Evolutionary conservation across 2,329 filamentous ascomycete species (phyloP), one percentile per base, ranked within the genome.

Genomic region (Colletotrichum neosansevieriae): DNA sequence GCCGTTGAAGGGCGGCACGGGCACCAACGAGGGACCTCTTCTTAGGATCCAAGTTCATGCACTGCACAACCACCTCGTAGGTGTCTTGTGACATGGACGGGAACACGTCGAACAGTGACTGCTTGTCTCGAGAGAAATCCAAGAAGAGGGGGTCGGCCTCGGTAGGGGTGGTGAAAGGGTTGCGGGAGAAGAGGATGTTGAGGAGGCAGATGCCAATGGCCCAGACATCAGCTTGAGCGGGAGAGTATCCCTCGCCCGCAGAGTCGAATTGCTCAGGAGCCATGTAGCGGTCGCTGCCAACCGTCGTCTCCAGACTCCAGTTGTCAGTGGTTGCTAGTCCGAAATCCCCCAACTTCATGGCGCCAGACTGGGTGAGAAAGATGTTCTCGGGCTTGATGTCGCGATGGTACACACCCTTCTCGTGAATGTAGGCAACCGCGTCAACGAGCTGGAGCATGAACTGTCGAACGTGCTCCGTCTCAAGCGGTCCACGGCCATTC

Each of bases 381-480:
- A 99, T 97, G 85, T 99, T 99, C 86, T 99, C 96, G 0, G 96
- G 96, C 84, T 99, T 99, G 88, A 99, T 98, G 80, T 99, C 96
- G 70, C 96, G 93, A 78, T 99, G 96, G 79, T 94, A 98, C 77
- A 98, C 89, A 72, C 94, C 94, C 79, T 94, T 94, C 71, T 88
- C 87, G 80, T 99, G 96, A 81, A 97, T 94, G 80, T 94, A 94
- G 71, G 93, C 90, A 57, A 99, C 92, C 58, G 95, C 93, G 77
- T 93, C 91, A 60, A 99, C 88, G 38, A 99, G 89, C 82, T 99
- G 90, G 68, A 98, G 85, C 96, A 99, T 98, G 84, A 98, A 98
- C 72, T 93, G 92, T 72, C 96, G 93, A 69, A 99, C 96, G 79
- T 99, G 94, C 78, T 98, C 94, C 2, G 96, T 98, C 84, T 98